Conservation (phyloP, 2,329 filamentous ascomycete genomes). For the Thelonectria blattea region DNA sequence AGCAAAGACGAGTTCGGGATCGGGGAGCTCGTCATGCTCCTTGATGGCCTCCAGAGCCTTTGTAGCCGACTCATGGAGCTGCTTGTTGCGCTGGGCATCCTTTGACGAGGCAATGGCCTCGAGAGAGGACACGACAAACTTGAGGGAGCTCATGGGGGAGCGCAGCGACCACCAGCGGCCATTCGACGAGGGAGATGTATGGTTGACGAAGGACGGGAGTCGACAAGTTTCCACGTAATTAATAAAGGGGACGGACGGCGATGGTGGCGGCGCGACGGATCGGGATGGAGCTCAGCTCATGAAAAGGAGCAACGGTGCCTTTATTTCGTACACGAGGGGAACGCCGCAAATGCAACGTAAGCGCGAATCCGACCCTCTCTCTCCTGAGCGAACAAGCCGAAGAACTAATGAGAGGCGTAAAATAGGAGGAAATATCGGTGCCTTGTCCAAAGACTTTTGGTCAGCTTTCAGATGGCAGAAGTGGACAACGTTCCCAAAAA, state of each 20-base stretch:
- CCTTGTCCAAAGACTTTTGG: conserved; percentile 17
- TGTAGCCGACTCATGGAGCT: conserved; percentile 80
- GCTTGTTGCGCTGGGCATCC: conserved; percentile 86
- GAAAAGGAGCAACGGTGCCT: conserved; percentile 15
- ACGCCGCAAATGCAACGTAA: background rate
- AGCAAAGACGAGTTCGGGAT: conserved; percentile 90
- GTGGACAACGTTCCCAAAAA: conserved; percentile 29
- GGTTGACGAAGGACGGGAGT: conserved; percentile 15
- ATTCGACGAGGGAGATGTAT: conserved; percentile 45
- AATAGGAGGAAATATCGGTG: conserved; percentile 16
- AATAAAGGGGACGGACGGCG: conserved; percentile 21
- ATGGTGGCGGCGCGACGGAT: conserved; percentile 17
- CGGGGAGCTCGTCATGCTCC: conserved; percentile 80
- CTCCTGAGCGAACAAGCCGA: conserved; percentile 4
- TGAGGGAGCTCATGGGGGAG: conserved; percentile 86
- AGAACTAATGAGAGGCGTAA: conserved; percentile 14
- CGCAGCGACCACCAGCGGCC: conserved; percentile 49
- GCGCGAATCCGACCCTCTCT: background rate
- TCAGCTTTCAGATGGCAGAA: conserved; percentile 21
- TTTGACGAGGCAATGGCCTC: conserved; percentile 91
- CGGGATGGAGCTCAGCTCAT: conserved; percentile 21
- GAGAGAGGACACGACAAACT: conserved; percentile 92
- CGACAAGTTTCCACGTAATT: conserved; percentile 18
- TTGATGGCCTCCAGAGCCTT: conserved; percentile 86
- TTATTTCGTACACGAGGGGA: background rate